Percentiles rank a stretch among this genome's conserved stretches.
phyloP scores from a whole-genome alignment of 176 grass and related monocot genomes.

The Cenchrus americanus region DNA sequence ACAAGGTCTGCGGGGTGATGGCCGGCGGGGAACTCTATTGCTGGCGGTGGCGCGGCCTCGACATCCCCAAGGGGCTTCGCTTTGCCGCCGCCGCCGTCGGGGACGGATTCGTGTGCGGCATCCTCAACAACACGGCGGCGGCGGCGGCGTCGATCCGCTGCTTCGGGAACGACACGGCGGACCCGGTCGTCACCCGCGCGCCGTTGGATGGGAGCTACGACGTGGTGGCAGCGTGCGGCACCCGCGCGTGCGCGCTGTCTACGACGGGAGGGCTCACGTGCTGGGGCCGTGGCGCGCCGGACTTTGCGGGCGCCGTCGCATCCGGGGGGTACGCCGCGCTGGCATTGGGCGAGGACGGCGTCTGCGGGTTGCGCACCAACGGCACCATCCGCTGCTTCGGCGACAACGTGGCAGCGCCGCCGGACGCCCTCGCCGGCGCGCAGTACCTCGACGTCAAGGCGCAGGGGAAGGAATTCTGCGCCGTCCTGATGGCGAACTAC shows the following conservation, averaged over 20 bases:
- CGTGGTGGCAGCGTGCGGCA: slow-evolving; percentile 44
- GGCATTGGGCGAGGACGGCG: slow-evolving; percentile 56
- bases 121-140: background rate
- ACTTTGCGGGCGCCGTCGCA: slow-evolving; percentile 4
- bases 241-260: slow-evolving; percentile 72
- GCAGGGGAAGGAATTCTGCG: slow-evolving; percentile 63
- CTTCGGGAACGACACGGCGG: slow-evolving; percentile 59
- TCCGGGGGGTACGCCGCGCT: slow-evolving; percentile 46
- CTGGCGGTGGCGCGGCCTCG: slow-evolving; percentile 75
- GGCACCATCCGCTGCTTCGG: slow-evolving; percentile 76
- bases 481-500: slow-evolving; percentile 80
- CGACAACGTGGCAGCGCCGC: slow-evolving; percentile 28
- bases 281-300: slow-evolving; percentile 61
- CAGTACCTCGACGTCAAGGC: slow-evolving; percentile 79
- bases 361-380: slow-evolving; percentile 66
- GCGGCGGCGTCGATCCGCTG: slow-evolving; percentile 45
- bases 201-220: slow-evolving; percentile 38
- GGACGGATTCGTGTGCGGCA: slow-evolving; percentile 68
- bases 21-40: slow-evolving; percentile 56
- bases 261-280: slow-evolving; percentile 38
- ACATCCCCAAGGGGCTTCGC: slow-evolving; percentile 9
- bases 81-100: slow-evolving; percentile 70
- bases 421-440: background rate
- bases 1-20: slow-evolving; percentile 76
- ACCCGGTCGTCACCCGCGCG: slow-evolving; percentile 40